Evolutionary conservation across 768 basidiomycete genomes (phyloP).

Genomic region (Pleurotus pulmonarius): DNA sequence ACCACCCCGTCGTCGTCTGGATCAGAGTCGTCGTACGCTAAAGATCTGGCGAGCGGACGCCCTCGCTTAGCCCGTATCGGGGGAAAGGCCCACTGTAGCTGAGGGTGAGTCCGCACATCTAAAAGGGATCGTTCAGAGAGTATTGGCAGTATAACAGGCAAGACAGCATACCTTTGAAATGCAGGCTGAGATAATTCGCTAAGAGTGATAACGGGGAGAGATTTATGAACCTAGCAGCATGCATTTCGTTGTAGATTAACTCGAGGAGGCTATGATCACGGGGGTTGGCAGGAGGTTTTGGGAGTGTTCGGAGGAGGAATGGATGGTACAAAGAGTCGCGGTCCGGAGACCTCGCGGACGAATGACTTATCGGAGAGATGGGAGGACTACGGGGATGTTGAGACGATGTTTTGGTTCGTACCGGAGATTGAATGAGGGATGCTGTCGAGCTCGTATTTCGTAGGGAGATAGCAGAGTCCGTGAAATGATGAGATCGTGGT

Average conservation of each 20-base stretch:
- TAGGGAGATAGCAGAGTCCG: conserved; percentile 4
- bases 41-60: background rate
- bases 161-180: conserved; percentile 53
- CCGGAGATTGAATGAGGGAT: background rate
- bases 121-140: conserved; percentile 1
- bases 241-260: conserved; percentile 64
- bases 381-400: background rate
- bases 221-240: conserved; percentile 67
- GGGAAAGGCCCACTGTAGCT: conserved; percentile 58
- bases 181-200: conserved; percentile 48
- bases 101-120: conserved; percentile 69
- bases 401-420: background rate
- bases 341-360: conserved; percentile 1
- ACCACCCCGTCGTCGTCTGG: conserved; percentile 12
- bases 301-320: conserved; percentile 30
- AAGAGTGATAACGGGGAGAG: conserved; percentile 59
- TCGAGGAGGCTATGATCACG: conserved; percentile 65
- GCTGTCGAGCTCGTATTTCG: background rate
- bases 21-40: background rate
- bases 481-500: background rate
- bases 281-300: conserved; percentile 49
- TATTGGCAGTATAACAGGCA: background rate
- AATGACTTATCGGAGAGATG: background rate
- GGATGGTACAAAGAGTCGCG: conserved; percentile 7
- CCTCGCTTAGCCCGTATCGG: conserved; percentile 24